phyloP scores from a whole-genome alignment of 306 rosid genomes.

The Trifolium dubium region DNA sequence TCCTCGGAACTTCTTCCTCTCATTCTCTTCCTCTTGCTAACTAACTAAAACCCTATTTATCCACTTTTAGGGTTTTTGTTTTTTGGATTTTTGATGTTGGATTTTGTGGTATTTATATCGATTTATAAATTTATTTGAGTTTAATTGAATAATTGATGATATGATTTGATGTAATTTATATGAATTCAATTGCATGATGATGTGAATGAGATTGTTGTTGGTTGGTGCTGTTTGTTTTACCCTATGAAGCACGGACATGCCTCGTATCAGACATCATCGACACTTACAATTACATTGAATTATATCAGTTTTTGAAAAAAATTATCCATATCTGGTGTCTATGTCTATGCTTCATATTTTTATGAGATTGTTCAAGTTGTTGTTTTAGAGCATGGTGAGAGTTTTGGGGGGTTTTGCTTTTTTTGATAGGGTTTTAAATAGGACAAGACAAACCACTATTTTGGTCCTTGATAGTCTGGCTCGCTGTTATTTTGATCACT shows the following conservation, averaged over 20 bases:
- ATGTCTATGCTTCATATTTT: no score
- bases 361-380: neutral
- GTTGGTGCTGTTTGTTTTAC: neutral
- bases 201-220: neutral
- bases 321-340: no score
- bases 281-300: no score
- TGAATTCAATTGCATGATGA: neutral
- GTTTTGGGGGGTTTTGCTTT: neutral
- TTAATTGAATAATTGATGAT: neutral
- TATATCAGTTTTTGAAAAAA: no score
- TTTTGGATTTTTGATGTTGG: neutral
- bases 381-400: neutral
- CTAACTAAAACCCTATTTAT: neutral
- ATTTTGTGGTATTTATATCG: neutral
- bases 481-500: no score
- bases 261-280: no score
- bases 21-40: constrained; percentile 3
- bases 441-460: no score
- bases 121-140: neutral
- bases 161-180: neutral
- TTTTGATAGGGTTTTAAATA: neutral
- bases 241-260: no score
- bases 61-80: neutral
- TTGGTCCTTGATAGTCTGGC: no score
- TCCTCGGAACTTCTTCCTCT: constrained; percentile 60